Percentiles rank a stretch among this genome's conserved stretches.
Conservation (phyloP, 306 rosid genomes). For the Cyclanthera cordifolia region DNA sequence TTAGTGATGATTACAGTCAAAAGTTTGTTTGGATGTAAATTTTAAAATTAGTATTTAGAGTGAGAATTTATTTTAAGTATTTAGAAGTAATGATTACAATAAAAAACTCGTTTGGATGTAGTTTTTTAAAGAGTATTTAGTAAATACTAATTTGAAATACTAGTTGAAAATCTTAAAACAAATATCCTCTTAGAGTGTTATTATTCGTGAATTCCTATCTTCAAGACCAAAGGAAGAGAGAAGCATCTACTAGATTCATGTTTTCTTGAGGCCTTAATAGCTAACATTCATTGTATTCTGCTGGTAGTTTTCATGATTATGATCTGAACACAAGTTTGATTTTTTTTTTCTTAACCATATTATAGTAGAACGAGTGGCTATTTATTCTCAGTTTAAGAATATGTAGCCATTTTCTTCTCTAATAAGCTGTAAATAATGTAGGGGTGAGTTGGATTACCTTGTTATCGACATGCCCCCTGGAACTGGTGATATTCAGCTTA, state of each 20-base stretch:
- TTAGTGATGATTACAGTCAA: too few species aligned
- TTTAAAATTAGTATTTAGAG: too few species aligned
- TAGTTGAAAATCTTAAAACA: too few species aligned
- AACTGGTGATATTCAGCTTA: slow-evolving; percentile 96
- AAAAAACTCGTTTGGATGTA: too few species aligned
- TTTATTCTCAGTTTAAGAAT: not conserved
- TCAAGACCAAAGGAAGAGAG: not conserved
- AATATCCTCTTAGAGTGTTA: not conserved
- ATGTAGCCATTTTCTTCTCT: slow-evolving; percentile 14
- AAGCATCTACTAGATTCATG: not conserved
- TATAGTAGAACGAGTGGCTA: not conserved
- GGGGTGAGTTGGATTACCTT: slow-evolving; percentile 98
- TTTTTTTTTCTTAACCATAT: not conserved
- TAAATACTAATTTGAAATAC: too few species aligned
- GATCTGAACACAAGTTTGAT: not conserved
- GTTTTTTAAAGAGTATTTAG: too few species aligned
- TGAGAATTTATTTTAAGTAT: too few species aligned
- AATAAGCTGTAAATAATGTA: slow-evolving; percentile 26
- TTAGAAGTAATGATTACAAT: too few species aligned
- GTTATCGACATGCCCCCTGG: slow-evolving; percentile 98
- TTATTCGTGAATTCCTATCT: not conserved
- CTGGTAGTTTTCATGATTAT: not conserved
- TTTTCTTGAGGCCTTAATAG: not conserved
- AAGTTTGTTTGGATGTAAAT: too few species aligned
- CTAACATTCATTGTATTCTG: not conserved